Base-by-base conservation (phyloP, 2,329 filamentous ascomycete genomes). In the Aspergillus sp. region DNA sequence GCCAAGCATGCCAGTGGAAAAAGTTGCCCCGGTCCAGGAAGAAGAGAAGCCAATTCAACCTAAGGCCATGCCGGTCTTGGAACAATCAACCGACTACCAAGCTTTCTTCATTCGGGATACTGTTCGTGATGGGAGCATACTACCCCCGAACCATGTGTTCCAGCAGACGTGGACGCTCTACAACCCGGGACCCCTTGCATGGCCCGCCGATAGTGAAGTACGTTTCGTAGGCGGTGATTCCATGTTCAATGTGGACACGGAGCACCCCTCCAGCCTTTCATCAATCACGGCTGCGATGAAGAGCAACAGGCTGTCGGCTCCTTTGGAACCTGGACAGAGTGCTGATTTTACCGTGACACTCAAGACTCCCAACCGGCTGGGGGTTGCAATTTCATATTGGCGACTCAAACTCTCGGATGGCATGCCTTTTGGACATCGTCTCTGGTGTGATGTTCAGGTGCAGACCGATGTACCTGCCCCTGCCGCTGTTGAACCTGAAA, bases 361-460 rank as follows among this genome's bases (percentile, higher is more conserved):
- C 66, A 88, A 89, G 66, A 88, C 89, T 12, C 90, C 91, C 11
- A 69, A 74, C 41, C 86, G 86, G 39, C 70, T 81, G 43, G 90
- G 91, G 43, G 87, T 85, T 66, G 77, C 84, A 47, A 93, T 95
- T 60, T 97, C 93, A 2, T 96, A 96, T 77, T 98, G 93, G 93
- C 90, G 91, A 50, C 74, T 98, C 53, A 94, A 90, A 56, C 83
- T 88, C 46, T 77, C 82, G 6, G 83, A 88, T 45, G 90, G 90
- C 26, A 74, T 78, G 51, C 86, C 88, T 52, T 96, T 97, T 53
- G 93, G 93, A 33, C 88, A 96, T 71, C 87, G 90, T 59, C 76
- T 98, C 38, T 98, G 91, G 91, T 96, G 91, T 62, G 90, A 97
- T 53, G 81, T 98, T 50, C 79, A 81, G 40, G 88, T 96, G 45